phyloP scores from a whole-genome alignment of 1,284 basidiomycete species.

The Mycosarcoma maydis region DNA sequence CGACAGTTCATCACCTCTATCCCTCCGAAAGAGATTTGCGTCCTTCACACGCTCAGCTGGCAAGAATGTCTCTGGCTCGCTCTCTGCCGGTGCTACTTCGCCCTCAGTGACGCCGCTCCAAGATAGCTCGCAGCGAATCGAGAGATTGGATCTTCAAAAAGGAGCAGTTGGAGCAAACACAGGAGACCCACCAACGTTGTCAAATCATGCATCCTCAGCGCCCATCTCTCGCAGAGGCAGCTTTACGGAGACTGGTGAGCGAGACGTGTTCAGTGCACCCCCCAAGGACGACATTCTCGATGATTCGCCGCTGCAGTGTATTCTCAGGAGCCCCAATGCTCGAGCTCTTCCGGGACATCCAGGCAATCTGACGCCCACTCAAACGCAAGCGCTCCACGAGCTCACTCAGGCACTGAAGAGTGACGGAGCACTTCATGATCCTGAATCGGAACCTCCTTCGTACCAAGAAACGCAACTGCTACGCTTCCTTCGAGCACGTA shows the following conservation, averaged over 20 bases:
- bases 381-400: conserved; percentile 47
- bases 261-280: conserved; percentile 10
- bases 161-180: conserved; percentile 7
- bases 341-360: conserved; percentile 54
- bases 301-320: conserved; percentile 27
- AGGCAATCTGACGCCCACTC: conserved; percentile 53
- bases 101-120: conserved; percentile 6
- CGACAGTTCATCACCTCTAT: conserved; percentile 5
- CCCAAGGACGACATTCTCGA: conserved; percentile 9
- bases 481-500: conserved; percentile 61
- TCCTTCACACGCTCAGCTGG: conserved; percentile 38
- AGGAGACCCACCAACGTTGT: not conserved
- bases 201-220: conserved; percentile 7
- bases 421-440: conserved; percentile 29
- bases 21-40: conserved; percentile 26
- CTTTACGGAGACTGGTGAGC: not conserved
- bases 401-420: conserved; percentile 30
- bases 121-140: conserved; percentile 13
- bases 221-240: conserved; percentile 11
- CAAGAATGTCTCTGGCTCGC: conserved; percentile 9
- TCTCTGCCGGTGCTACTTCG: conserved; percentile 12
- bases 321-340: conserved; percentile 18
- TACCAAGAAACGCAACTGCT: conserved; percentile 52
- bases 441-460: conserved; percentile 25
- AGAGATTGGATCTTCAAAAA: conserved; percentile 17